These are phyloP conservation scores for Ustilago vetiveriae DNA, from an alignment of 1,284 basidiomycete species.

Conservation along the genomic window DNA sequence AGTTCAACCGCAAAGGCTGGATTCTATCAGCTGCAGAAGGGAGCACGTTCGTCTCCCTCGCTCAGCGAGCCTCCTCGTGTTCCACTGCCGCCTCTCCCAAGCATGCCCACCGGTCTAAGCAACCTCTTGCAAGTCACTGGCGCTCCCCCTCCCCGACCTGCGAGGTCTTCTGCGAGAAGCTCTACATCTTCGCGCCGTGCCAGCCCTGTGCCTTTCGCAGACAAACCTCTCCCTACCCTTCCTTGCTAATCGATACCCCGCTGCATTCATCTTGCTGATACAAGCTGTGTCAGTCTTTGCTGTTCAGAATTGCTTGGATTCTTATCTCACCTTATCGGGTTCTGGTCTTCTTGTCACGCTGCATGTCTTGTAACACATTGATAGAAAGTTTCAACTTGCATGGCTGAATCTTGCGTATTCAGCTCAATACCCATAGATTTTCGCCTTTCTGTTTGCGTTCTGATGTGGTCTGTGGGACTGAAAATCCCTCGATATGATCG, in stretches of 20 bases:
- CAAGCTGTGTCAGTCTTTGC: too few species aligned
- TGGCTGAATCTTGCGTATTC: too few species aligned
- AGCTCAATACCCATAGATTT: too few species aligned
- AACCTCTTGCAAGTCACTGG: not conserved
- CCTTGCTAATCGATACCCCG: constrained; percentile 19
- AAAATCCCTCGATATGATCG: too few species aligned
- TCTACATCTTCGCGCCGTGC: constrained; percentile 17
- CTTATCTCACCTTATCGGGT: too few species aligned
- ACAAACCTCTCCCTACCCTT: constrained; percentile 20
- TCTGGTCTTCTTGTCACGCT: too few species aligned
- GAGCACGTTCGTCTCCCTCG: constrained; percentile 16
- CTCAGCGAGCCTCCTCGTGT: constrained; percentile 23
- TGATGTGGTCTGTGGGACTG: too few species aligned
- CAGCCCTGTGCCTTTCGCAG: constrained; percentile 11
- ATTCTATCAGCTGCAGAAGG: constrained; percentile 13
- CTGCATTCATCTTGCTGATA: not conserved
- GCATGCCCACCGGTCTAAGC: constrained; percentile 11
- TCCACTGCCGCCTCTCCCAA: constrained; percentile 26
- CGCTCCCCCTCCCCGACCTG: constrained; percentile 12
- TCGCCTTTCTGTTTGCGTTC: too few species aligned
- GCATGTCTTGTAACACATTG: too few species aligned
- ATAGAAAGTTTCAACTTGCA: too few species aligned
- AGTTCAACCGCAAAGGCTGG: not conserved
- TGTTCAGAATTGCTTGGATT: too few species aligned
- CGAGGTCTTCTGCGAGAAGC: constrained; percentile 14